Evolutionary conservation across 2,329 filamentous ascomycete species (phyloP), one percentile per base, ranked within the genome.

Genomic region (Davidsoniella eucalypti): DNA sequence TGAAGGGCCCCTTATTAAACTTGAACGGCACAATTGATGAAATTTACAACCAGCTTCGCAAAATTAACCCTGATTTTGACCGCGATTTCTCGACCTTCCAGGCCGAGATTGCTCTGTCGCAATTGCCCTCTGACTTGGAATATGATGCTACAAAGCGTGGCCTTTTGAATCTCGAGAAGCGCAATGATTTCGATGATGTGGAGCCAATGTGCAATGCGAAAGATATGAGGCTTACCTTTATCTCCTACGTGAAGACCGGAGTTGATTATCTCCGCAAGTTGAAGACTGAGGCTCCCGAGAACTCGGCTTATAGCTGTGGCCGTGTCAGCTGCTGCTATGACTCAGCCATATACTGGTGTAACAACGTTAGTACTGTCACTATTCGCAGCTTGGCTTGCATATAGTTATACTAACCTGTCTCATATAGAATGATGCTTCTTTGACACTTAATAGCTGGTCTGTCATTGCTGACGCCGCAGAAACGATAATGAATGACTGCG

Each of bases 51-150:
- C 52, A 55, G 47, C 50, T 56, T n/a, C 17, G 54, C 10, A 18
- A 51, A 44, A 42, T 56, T 29, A 56, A 57, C 49, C 53, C 54
- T 18, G 44, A 57, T 47, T 57, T 51, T 50, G 53, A 57, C 5
- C 9, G 42, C 4, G 52, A 56, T 12, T 56, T 55, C 47, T 43
- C 41, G 21, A 44, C 45, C 17, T 52, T 52, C 21, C 33, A 47
- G 41, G 2, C 26, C 7, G 41, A 46, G 25, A 40, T 49, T 8
- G 7, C 5, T 5, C 2, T 33, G 12, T 33, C 29, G 29, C 29
- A 33, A 33, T 33, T 33, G 29, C 29, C 8, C 12, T 12, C 29
- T 12, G 29, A 33, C 4, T 4, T 33, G 29, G 12, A 33, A 33
- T 33, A 5, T 12, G 29, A 10, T 33, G 29, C 29, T 12, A 33